Evolutionary conservation across 2,329 filamentous ascomycete species (phyloP), one percentile per base, ranked within the genome.

Genomic region (Decorospora gaudefroyi): DNA sequence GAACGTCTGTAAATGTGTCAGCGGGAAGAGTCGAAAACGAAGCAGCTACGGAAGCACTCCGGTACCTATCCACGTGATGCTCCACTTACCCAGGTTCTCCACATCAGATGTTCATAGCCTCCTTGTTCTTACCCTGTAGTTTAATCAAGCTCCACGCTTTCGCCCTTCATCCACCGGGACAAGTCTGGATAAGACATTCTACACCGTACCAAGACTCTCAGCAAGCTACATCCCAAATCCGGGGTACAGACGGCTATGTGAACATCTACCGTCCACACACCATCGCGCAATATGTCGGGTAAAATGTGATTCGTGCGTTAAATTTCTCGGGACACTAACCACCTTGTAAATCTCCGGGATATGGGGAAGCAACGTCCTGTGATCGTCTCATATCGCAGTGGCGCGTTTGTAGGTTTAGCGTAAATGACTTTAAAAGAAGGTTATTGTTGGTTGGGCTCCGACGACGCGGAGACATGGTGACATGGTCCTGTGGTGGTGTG

Each of bases 161-260:
- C 15, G 5, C 32, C 38, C 23, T 60, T 61, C 53, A 57, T 29
- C 59, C 59, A 46, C 37, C 59, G 59, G 59, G 57, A 62, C 56
- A 60, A 60, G 56, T 30, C 54, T 55, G 40, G 30, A 55, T 39
- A 53, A 59, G 51, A 56, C 42, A 18, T 46, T 56, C 56, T 61
- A 47, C 50, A 50, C 45, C 33, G 18, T 47, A 51, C 49, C 46
- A 57, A 57, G 51, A 51, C 35, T 22, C 49, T 57, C 28, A 52
- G 52, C 54, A 33, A 27, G 18, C 16, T 30, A 28, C 13, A n/a
- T 12, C 31, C 41, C 44, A 28, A 44, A 53, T 53, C 49, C 31
- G 49, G 51, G 54, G 54, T 55, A 33, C 49, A 51, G 41, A 38
- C 42, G 42, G 37, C 42, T 48, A 46, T 50, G 41, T 32, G 35